A percentile compares a stretch with the other conserved stretches of the same genome.
Conservation (phyloP, 768 basidiomycete species). For the Trichaptum fuscoviolaceum region DNA sequence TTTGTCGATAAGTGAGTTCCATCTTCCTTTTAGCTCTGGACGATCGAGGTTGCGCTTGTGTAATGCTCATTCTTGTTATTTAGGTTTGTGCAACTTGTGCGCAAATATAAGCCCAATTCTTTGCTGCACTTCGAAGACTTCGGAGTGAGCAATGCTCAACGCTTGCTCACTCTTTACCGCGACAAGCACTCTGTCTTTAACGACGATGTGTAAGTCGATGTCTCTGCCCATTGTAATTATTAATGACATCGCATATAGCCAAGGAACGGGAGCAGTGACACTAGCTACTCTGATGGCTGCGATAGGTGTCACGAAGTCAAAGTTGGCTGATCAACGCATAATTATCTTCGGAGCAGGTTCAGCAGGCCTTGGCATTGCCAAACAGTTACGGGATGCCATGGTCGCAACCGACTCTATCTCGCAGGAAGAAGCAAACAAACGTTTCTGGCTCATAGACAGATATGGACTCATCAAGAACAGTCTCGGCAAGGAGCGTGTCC, state of each 20-base stretch:
- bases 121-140: conserved; percentile 86
- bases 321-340: conserved; percentile 69
- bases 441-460: conserved; percentile 72
- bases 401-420: conserved; percentile 40
- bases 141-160: conserved; percentile 70
- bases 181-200: conserved; percentile 71
- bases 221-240: conserved; percentile 7
- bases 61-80: not conserved
- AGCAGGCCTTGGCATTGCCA: conserved; percentile 76
- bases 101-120: conserved; percentile 60
- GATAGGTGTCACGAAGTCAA: conserved; percentile 55
- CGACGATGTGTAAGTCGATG: conserved; percentile 65
- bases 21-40: not conserved
- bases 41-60: too few species aligned
- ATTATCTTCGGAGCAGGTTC: conserved; percentile 78
- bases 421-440: conserved; percentile 50
- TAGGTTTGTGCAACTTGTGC: conserved; percentile 72
- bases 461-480: conserved; percentile 55
- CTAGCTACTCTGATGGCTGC: conserved; percentile 66
- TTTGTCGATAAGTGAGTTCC: conserved; percentile 70
- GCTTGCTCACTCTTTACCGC: conserved; percentile 57
- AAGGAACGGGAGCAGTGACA: conserved; percentile 75
- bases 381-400: conserved; percentile 75
- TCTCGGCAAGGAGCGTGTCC: conserved; percentile 38
- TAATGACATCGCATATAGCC: conserved; percentile 32